phyloP scores from a whole-genome alignment of 257 asterid genomes.

The Nicotiana paniculata region DNA sequence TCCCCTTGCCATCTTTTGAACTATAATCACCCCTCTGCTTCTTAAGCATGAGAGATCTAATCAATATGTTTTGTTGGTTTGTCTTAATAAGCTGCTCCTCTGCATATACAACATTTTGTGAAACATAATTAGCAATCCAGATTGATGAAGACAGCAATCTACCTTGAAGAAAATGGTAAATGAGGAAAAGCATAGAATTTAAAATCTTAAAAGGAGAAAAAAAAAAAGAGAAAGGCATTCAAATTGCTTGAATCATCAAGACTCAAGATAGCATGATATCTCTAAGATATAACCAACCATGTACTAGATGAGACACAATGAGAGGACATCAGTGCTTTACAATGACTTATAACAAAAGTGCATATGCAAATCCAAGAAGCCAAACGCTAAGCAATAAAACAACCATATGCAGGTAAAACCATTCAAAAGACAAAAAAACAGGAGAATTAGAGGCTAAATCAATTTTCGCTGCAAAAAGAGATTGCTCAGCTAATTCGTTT shows the following conservation, averaged over 20 bases:
- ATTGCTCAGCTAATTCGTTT: background rate
- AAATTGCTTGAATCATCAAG: background rate
- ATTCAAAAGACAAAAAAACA: background rate
- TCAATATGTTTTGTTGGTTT: constrained; percentile 64
- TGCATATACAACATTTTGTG: constrained; percentile 16
- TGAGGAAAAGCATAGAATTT: background rate
- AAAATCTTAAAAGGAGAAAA: background rate
- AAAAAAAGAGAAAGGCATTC: constrained; percentile 11
- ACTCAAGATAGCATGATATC: background rate
- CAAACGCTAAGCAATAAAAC: background rate
- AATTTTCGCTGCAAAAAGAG: background rate
- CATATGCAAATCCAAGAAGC: background rate
- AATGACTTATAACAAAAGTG: constrained; percentile 13
- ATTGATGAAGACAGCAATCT: background rate
- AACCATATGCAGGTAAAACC: background rate
- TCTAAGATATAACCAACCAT: background rate
- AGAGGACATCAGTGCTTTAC: background rate
- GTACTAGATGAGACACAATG: background rate
- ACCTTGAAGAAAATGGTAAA: background rate
- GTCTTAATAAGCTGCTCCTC: constrained; percentile 70
- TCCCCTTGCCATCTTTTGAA: constrained; percentile 45
- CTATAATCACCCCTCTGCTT: constrained; percentile 52
- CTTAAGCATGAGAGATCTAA: constrained; percentile 67
- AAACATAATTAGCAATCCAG: background rate
- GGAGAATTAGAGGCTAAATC: background rate